Percentiles rank a stretch among this genome's conserved stretches.
Conservation (phyloP, 306 rosid species). For the Herpetospermum pedunculosum region DNA sequence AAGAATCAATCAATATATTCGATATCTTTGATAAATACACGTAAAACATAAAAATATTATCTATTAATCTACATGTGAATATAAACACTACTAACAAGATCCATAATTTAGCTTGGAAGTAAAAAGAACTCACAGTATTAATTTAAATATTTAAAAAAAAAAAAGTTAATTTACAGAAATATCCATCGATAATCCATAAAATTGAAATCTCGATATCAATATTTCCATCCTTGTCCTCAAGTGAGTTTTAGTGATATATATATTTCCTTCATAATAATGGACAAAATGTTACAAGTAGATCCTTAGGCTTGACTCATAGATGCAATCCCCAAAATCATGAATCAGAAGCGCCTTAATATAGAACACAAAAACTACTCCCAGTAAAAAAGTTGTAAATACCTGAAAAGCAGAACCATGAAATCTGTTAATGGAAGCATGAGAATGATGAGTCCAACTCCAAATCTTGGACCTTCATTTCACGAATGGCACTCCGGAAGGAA, state of each 20-base stretch:
- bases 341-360: neutral
- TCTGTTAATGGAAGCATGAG: neutral
- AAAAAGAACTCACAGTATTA: too few relatives aligned
- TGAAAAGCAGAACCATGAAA: neutral
- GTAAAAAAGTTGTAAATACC: neutral
- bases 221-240: too few relatives aligned
- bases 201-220: too few relatives aligned
- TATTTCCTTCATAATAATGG: neutral
- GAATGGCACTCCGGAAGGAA: slow-evolving; percentile 81
- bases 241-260: neutral
- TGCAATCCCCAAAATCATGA: neutral
- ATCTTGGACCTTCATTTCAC: slow-evolving; percentile 22
- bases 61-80: too few relatives aligned
- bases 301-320: neutral
- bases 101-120: too few relatives aligned
- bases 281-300: neutral
- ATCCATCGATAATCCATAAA: too few relatives aligned
- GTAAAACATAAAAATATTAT: too few relatives aligned
- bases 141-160: too few relatives aligned
- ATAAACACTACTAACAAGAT: too few relatives aligned
- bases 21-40: too few relatives aligned
- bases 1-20: too few relatives aligned
- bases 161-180: too few relatives aligned
- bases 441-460: neutral
- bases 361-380: neutral